A percentile compares a stretch with the other conserved stretches of the same genome.
phyloP scores from a whole-genome alignment of 352 stramenopile genomes.

The Thalassiosira oceanica region DNA sequence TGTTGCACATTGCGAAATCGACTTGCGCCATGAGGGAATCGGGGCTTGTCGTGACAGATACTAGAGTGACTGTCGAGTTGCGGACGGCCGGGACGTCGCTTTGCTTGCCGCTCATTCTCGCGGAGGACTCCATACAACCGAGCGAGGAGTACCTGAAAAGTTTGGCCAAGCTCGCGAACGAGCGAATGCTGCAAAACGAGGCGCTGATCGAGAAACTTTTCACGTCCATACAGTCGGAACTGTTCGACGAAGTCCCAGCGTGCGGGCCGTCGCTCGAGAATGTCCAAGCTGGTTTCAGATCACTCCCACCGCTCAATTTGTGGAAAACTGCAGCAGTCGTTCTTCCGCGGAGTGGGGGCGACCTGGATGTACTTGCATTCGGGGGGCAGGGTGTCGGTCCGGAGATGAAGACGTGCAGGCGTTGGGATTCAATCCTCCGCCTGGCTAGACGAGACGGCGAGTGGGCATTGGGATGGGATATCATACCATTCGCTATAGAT shows the following conservation, averaged over 20 bases:
- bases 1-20: conserved; percentile 62
- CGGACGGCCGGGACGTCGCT: conserved; percentile 44
- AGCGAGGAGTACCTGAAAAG: conserved; percentile 49
- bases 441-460: conserved; percentile 24
- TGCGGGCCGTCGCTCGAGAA: background rate
- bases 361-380: conserved; percentile 59
- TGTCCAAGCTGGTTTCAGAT: conserved; percentile 12
- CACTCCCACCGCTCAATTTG: conserved; percentile 57
- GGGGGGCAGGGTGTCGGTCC: conserved; percentile 75
- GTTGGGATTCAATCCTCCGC: conserved; percentile 50
- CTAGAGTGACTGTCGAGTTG: conserved; percentile 72
- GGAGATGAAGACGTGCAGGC: conserved; percentile 4
- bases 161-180: conserved; percentile 63
- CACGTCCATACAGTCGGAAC: conserved; percentile 9
- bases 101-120: conserved; percentile 54
- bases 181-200: conserved; percentile 35
- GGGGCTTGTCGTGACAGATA: conserved; percentile 63
- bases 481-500: conserved; percentile 6
- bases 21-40: conserved; percentile 75
- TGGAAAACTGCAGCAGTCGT: conserved; percentile 64
- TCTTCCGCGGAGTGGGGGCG: conserved; percentile 6
- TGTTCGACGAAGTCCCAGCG: conserved; percentile 1
- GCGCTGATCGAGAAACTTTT: conserved; percentile 8
- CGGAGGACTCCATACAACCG: conserved; percentile 18
- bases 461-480: conserved; percentile 48